Evolutionary conservation across 164 flowering plant species (phyloP), one percentile per base, ranked within the genome.

Genomic region (Litsea cubeba): DNA sequence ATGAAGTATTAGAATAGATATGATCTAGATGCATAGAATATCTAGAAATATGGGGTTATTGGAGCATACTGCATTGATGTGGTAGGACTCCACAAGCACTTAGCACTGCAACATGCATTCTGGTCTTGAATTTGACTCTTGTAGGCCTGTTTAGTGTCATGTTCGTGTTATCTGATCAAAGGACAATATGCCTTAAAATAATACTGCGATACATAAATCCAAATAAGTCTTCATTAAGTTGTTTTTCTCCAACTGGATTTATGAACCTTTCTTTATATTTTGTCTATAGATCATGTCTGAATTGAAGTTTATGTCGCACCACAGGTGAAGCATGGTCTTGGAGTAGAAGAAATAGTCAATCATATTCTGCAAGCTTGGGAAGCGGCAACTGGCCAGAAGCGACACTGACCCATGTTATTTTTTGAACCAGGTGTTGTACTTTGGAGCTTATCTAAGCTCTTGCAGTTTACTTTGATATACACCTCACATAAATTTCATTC

Each of bases 251-350:
- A 14, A 50, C 54, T 22, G 26, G 30, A 46, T 15, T 46, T 23
- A 23, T 12, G 60, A 14, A 14, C 60, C 11, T 46, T 46, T 23
- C 18, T 69, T 26, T 46, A 5, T 10, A 7, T 60, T 40, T 72
- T 23, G 30, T 20, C 12, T 3, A 11, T 71, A n/a, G 69, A 60
- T 28, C 8, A 14, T n/a, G 51, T 24, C 35, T 62, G 17, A 40
- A 14, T 17, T 20, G 28, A 40, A 74, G 8, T 14, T 50, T 54
- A 14, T 28, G 15, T 69, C 23, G 73, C 18, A n/a, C 3, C 86
- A 80, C 90, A 91, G 98, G 96, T 95, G 81, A 95, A 93, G 82
- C 95, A 95, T 82, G 92, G 94, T 69, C 72, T 86, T 46, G 97
- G 99, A 0, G 90, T 95, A 20, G 85, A 87, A 74, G 91, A 90